These are phyloP conservation scores for Cystobasidiaceae sp. DNA, from an alignment of 1,284 basidiomycete species.

Conservation along the genomic window DNA sequence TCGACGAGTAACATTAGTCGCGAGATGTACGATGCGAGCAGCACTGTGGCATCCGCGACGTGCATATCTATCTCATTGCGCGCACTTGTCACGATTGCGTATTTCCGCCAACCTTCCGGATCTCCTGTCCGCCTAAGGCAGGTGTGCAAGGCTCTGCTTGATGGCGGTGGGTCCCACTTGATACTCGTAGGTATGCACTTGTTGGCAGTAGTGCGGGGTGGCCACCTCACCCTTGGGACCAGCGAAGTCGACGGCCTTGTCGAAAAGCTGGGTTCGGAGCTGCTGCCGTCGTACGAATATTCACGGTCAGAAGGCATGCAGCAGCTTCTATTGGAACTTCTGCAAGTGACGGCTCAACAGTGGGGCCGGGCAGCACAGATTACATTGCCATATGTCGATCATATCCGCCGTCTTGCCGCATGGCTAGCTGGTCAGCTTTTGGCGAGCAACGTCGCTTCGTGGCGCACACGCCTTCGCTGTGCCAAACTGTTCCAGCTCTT, in stretches of 20 bases:
- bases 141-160: conserved; percentile 58
- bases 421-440: conserved; percentile 55
- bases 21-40: conserved; percentile 34
- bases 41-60: background rate
- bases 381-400: conserved; percentile 50
- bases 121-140: conserved; percentile 42
- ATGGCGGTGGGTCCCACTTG: conserved; percentile 55
- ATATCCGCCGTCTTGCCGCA: conserved; percentile 53
- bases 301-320: conserved; percentile 57
- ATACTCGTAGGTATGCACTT: conserved; percentile 58
- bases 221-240: conserved; percentile 55
- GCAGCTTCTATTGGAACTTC: conserved; percentile 57
- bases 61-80: conserved; percentile 26
- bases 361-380: conserved; percentile 56
- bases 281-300: conserved; percentile 59
- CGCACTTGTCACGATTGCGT: conserved; percentile 32
- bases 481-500: conserved; percentile 63
- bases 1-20: conserved; percentile 42
- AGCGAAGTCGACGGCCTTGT: conserved; percentile 52
- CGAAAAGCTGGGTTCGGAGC: conserved; percentile 53
- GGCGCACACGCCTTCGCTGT: conserved; percentile 64
- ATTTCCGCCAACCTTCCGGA: conserved; percentile 21
- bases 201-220: conserved; percentile 56
- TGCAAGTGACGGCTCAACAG: conserved; percentile 60
- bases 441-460: conserved; percentile 55